phyloP scores from a whole-genome alignment of 345 rosid genomes.

The Erysimum cheiranthoides region DNA sequence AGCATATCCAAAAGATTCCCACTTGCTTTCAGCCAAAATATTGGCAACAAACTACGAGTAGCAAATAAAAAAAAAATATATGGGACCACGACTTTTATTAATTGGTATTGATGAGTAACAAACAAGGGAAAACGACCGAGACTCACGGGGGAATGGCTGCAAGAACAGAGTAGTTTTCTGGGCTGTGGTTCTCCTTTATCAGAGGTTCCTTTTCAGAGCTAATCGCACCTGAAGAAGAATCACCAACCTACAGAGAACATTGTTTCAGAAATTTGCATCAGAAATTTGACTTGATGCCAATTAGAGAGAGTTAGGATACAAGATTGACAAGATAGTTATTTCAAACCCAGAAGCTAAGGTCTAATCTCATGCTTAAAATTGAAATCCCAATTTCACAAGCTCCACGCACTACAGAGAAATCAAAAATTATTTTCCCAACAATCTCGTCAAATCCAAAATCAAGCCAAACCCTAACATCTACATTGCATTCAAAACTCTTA shows the following conservation, averaged over 20 bases:
- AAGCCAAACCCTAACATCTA: conserved; percentile 21
- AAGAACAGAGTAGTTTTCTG: conserved; percentile 66
- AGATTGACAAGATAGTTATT: not conserved
- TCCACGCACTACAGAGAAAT: conserved; percentile 16
- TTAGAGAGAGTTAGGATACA: not conserved
- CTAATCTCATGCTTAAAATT: not conserved
- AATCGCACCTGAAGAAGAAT: conserved; percentile 70
- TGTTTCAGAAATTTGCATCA: conserved; percentile 9
- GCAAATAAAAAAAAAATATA: conserved; percentile 14
- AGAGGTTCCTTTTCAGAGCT: conserved; percentile 67
- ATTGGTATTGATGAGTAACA: conserved; percentile 6
- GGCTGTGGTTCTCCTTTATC: conserved; percentile 49
- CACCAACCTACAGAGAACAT: conserved; percentile 51
- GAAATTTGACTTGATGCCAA: not conserved
- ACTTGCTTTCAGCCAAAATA: conserved; percentile 20
- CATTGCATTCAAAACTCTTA: conserved; percentile 1
- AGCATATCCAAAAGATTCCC: conserved; percentile 8
- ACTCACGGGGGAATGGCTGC: conserved; percentile 83
- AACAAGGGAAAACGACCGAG: conserved; percentile 18
- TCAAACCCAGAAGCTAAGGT: conserved; percentile 23
- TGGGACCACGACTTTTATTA: conserved; percentile 15
- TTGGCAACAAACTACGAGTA: conserved; percentile 4
- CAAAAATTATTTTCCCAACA: not conserved
- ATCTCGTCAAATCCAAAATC: not conserved
- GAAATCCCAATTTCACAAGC: conserved; percentile 5